Percentiles rank a stretch among this genome's conserved stretches.
phyloP scores from a whole-genome alignment of 495 filamentous ascomycete species.

The Tuber umbilicatum region DNA sequence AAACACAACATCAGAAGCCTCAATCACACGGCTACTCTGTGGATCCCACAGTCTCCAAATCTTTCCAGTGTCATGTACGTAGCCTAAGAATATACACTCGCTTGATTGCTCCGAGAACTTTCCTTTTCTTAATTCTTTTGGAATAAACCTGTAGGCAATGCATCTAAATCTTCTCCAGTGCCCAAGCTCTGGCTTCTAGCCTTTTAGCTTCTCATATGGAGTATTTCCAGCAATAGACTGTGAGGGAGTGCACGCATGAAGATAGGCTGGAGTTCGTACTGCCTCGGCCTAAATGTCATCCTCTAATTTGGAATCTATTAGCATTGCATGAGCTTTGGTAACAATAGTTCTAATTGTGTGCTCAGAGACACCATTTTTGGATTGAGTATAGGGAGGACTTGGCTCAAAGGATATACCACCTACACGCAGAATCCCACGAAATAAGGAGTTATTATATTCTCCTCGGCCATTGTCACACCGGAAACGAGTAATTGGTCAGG shows the following conservation, averaged over 20 bases:
- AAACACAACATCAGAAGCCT: neutral
- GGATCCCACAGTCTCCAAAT: constrained; percentile 7
- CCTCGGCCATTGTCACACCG: too few relatives aligned
- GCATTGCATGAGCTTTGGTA: neutral
- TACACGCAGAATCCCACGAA: neutral
- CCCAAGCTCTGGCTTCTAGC: neutral
- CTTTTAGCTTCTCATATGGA: neutral
- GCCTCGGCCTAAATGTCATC: constrained; percentile 9
- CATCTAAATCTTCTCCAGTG: constrained; percentile 15
- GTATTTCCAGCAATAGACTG: neutral
- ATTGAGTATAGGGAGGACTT: neutral
- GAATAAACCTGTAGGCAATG: constrained; percentile 1
- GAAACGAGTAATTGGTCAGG: neutral
- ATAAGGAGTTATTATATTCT: constrained; percentile 8
- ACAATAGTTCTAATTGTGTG: neutral
- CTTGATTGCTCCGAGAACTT: neutral
- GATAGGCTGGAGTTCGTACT: neutral
- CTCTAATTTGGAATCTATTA: neutral
- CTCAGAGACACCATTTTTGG: constrained; percentile 8
- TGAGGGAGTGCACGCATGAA: neutral
- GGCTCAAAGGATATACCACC: constrained; percentile 9
- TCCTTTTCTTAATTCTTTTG: neutral
- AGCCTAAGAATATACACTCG: constrained; percentile 10
- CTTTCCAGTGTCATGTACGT: constrained; percentile 8
- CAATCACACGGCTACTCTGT: neutral